Evolutionary conservation across 805 yeast genomes (phyloP), one percentile per base, ranked within the genome.

Genomic region (Metschnikowia gelsemii): DNA sequence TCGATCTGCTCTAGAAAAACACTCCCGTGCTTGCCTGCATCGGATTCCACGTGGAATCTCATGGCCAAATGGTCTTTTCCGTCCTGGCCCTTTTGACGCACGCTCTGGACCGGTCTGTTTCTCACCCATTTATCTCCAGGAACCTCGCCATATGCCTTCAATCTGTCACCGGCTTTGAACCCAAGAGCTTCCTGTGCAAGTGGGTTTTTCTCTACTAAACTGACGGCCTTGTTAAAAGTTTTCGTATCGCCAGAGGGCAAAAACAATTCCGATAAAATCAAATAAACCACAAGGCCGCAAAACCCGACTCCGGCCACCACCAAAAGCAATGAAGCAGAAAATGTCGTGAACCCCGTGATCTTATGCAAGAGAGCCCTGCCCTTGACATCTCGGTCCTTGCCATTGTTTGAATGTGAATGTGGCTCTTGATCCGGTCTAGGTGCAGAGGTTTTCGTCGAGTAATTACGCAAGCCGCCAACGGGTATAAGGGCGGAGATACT

Each of bases 221-320:
- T 75, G 23, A 89, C 89, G 2, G 95, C 95, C 52, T 87, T 78
- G 65, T 90, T 89, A 70, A 90, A 90, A 2, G 95, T 79, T 50
- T 84, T 85, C 0, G 96, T 90, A 58, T 90, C 96, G 18, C 96
- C 95, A 1, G 95, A 83, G 8, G 97, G 96, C 35, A 90, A 76
- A 50, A 87, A 79, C 23, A 90, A 66, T 59, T 90, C 96, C 8
- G 83, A 72, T n/a, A 84, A 75, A 17, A 89, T 77, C 47, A 87
- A 73, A 61, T 87, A 90, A 7, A 87, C 70, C 16, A 89, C 75
- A 78, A 43, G 82, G 61, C 33, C 81, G 0, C 91, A 79, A 7
- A 85, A 68, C 12, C 85, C 88, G 2, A 80, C 58, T 2, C 89
- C 89, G 3, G 84, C 87, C 8, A 83, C 52, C 0, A 86, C 87